Evolutionary conservation across 2,329 filamentous ascomycete genomes (phyloP), one percentile per base, ranked within the genome.

Genomic region (Hypoxylon sp.): DNA sequence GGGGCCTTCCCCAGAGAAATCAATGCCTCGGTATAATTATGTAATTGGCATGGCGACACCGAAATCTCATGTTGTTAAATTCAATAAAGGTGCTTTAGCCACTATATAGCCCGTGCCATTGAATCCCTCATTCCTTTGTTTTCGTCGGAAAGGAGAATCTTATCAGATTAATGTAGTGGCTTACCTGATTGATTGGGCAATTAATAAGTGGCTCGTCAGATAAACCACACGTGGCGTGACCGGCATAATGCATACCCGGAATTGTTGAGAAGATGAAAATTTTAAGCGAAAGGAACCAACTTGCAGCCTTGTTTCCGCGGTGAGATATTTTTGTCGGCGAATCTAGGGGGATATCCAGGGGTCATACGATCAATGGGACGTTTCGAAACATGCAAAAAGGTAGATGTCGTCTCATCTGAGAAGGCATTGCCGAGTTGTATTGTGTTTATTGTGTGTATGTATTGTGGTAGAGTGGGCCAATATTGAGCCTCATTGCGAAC

Each of bases 171-270:
- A 66, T 22, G 17, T 66, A 53, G 64, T 22, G 17, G 22, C 29
- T 17, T 50, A 46, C 50, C 31, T 39, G 55, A 51, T 24, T 24
- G 44, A 55, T 29, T 29, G 48, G 48, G 46, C 33, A 37, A 37
- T 19, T 22, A 52, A 22, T 26, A 59, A 70, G 64, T 66, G n/a
- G 46, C 55, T 63, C 58, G 51, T 65, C 42, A 65, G 51, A 66
- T 55, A 67, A 62, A 51, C 64, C 46, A 69, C 65, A 71, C 63
- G 64, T 73, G 71, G 73, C 70, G 69, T 74, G 66, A 75, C 70
- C 64, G 67, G 67, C 50, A 22, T 64, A 48, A 35, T 59, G 42
- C 39, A 42, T 17, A 46, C 22, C 60, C 68, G 66, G 61, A 68
- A 70, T 63, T 64, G 63, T 69, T 68, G 69, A 62, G 63, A 53